These are phyloP conservation scores for Panaeolus cyanescens DNA, from an alignment of 768 basidiomycete species.

Conservation along the genomic window DNA sequence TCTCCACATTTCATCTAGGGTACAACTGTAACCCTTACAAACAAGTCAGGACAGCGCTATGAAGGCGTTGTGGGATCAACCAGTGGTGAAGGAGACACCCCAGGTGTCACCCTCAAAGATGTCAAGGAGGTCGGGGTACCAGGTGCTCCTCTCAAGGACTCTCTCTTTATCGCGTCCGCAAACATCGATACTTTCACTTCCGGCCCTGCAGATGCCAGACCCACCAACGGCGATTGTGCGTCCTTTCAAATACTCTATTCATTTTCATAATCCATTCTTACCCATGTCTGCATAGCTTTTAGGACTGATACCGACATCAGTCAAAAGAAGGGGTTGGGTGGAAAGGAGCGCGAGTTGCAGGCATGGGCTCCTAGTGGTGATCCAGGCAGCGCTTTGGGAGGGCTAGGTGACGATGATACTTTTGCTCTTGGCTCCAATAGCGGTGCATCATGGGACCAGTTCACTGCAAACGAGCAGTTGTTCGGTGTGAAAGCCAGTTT, in stretches of 20 bases:
- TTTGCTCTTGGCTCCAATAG: conserved; percentile 56
- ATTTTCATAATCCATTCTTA: conserved; percentile 7
- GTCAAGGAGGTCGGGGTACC: conserved; percentile 71
- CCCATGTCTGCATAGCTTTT: conserved; percentile 52
- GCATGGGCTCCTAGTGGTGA: conserved; percentile 66
- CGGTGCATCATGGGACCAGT: conserved; percentile 81
- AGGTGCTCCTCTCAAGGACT: conserved; percentile 70
- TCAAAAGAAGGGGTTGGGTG: conserved; percentile 44
- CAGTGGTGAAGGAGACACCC: conserved; percentile 61
- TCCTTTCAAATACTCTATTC: conserved; percentile 14
- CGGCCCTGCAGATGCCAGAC: conserved; percentile 71
- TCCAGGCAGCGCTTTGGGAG: conserved; percentile 24
- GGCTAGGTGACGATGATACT: conserved; percentile 54
- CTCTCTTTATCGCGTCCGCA: conserved; percentile 66
- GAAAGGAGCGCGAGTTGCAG: conserved; percentile 77
- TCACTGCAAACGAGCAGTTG: conserved; percentile 87
- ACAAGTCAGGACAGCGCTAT: conserved; percentile 70
- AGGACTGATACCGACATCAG: conserved; percentile 83
- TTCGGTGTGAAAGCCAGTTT: conserved; percentile 93
- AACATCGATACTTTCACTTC: conserved; percentile 77
- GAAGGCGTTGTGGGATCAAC: conserved; percentile 73
- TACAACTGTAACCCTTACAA: conserved; percentile 74
- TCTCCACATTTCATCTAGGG: conserved; percentile 46
- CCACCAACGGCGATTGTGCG: conserved; percentile 74
- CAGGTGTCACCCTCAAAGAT: conserved; percentile 76